phyloP scores from a whole-genome alignment of 2,329 filamentous ascomycete genomes.

The Colletotrichum echinochloae region DNA sequence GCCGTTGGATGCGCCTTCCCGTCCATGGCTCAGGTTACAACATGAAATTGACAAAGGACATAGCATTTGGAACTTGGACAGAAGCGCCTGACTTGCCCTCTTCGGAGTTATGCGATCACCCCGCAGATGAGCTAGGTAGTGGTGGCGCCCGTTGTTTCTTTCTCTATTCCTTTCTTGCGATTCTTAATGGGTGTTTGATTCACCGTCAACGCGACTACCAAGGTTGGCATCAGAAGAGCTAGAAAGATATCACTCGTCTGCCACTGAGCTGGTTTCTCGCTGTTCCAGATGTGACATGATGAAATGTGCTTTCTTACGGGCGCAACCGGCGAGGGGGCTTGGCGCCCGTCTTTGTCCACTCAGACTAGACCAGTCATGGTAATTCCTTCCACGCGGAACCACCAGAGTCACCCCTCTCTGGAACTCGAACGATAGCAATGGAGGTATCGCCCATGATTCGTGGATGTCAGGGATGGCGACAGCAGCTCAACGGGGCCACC shows the following conservation, averaged over 20 bases:
- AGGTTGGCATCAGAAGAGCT: constrained; percentile 8
- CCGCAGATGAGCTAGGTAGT: background rate
- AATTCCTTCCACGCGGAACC: constrained; percentile 16
- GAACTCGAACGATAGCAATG: constrained; percentile 1
- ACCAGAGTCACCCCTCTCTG: constrained; percentile 23
- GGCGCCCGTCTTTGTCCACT: constrained; percentile 31
- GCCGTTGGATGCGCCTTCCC: constrained; percentile 27
- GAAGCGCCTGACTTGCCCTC: constrained; percentile 12
- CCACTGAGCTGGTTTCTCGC: constrained; percentile 28
- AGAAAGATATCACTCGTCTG: constrained; percentile 10
- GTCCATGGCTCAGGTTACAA: constrained; percentile 2
- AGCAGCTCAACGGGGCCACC: constrained; percentile 25
- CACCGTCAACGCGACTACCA: constrained; percentile 12
- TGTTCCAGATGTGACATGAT: constrained; percentile 29
- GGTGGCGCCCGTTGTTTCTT: constrained; percentile 1
- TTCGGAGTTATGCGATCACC: constrained; percentile 5
- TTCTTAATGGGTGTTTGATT: constrained; percentile 4
- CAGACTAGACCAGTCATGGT: constrained; percentile 23
- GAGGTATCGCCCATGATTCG: constrained; percentile 36
- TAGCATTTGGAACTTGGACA: constrained; percentile 11
- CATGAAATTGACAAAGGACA: constrained; percentile 5
- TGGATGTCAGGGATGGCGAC: constrained; percentile 22
- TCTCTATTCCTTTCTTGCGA: no score
- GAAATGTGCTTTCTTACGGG: constrained; percentile 24
- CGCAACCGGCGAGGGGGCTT: constrained; percentile 30